A percentile compares a stretch with the other conserved stretches of the same genome.
Conservation (phyloP, 441 rosid species). For the Raphanus hybrid region DNA sequence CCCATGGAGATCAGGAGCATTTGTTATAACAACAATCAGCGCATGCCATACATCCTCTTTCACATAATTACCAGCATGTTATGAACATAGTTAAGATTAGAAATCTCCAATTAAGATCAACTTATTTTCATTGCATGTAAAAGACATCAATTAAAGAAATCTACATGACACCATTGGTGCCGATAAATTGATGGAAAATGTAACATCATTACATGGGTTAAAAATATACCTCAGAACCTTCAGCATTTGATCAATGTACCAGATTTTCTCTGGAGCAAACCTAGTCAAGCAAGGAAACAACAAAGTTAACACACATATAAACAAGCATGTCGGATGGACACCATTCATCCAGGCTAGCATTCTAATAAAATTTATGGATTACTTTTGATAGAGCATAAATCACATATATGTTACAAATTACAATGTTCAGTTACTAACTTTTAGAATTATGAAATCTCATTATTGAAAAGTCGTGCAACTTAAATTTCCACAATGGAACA, state of each 20-base stretch:
- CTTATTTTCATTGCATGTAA: conserved; percentile 10
- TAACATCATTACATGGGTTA: conserved; percentile 10
- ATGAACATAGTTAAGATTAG: conserved; percentile 49
- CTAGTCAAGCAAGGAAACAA: conserved; percentile 51
- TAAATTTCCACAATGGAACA: conserved; percentile 97
- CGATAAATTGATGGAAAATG: not conserved
- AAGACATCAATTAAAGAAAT: conserved; percentile 6
- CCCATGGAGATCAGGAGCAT: conserved; percentile 96
- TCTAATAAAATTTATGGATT: conserved; percentile 20
- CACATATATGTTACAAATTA: conserved; percentile 3
- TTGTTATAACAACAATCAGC: conserved; percentile 85
- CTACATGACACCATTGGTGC: conserved; percentile 19
- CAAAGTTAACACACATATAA: conserved; percentile 19
- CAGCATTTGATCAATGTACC: conserved; percentile 99
- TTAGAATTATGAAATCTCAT: conserved; percentile 25
- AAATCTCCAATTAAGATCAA: conserved; percentile 27
- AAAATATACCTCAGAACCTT: conserved; percentile 89
- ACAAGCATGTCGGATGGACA: conserved; percentile 8
- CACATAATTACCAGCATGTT: conserved; percentile 92
- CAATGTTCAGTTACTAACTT: conserved; percentile 22
- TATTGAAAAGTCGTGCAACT: conserved; percentile 45
- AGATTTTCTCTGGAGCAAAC: conserved; percentile 91
- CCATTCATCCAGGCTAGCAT: conserved; percentile 24
- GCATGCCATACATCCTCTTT: conserved; percentile 97
- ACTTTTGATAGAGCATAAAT: conserved; percentile 12